These are phyloP conservation scores for Exophiala dermatitidis DNA, from an alignment of 2,329 filamentous ascomycete genomes.

Conservation along the genomic window DNA sequence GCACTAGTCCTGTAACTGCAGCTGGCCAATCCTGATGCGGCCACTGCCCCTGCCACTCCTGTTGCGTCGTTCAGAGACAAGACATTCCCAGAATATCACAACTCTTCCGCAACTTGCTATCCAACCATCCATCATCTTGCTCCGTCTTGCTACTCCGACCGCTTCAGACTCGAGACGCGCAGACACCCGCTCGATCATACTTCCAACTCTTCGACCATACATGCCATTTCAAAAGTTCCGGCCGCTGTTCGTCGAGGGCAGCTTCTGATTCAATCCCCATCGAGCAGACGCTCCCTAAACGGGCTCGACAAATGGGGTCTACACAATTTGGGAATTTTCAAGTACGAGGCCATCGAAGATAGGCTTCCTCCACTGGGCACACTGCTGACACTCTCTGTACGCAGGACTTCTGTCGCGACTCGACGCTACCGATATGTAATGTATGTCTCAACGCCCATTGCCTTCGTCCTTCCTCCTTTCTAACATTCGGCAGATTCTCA, in stretches of 20 bases:
- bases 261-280: background rate
- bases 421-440: slow-evolving; percentile 77
- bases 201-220: background rate
- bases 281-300: slow-evolving; percentile 1
- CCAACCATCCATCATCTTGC: background rate
- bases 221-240: slow-evolving; percentile 6
- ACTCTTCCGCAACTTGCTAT: background rate
- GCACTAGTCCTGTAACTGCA: background rate
- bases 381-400: slow-evolving; percentile 15
- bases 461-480: slow-evolving; percentile 11
- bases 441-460: slow-evolving; percentile 45
- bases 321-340: slow-evolving; percentile 54
- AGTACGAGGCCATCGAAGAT: slow-evolving; percentile 35
- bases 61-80: background rate
- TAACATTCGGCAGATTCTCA: slow-evolving; percentile 53
- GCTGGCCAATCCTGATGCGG: background rate
- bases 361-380: slow-evolving; percentile 14
- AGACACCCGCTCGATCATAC: background rate
- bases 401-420: slow-evolving; percentile 75
- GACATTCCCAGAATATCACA: background rate
- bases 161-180: background rate
- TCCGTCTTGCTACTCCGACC: background rate
- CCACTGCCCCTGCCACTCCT: slow-evolving; percentile 1
- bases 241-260: slow-evolving; percentile 2
- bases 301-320: slow-evolving; percentile 39